Evolutionary conservation across 805 yeast genomes (phyloP), one percentile per base, ranked within the genome.

Genomic region (Wickerhamomyces ciferrii): DNA sequence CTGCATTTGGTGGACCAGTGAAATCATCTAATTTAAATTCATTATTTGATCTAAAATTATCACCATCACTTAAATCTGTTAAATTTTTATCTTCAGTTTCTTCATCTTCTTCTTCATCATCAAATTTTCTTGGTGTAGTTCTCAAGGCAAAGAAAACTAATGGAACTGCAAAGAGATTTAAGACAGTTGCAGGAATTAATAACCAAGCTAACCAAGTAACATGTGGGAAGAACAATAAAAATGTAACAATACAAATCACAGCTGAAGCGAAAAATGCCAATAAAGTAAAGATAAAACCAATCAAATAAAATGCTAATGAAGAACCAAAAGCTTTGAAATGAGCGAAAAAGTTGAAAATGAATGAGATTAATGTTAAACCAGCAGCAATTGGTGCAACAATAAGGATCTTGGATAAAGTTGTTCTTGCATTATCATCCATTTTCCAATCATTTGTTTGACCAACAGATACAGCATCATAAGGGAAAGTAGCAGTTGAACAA

Each of bases 121-220:
- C 17, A 5, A 21, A 34, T 4, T 54, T 43, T 14, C 25, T 17
- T 39, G 59, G 56, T 4, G 45, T 43, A 1, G 59, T 55, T 43
- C 52, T 51, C 50, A 53, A 39, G 20, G 76, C 71, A 24, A 78
- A 52, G 43, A 76, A 70, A 27, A 76, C 66, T 38, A 79, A 61
- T 6, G 85, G 76, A 2, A 83, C 49, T 2, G 81, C 64, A 2
- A 80, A 45, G 48, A 86, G 65, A 46, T 74, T 72, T 45, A 81
- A 63, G 0, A 72, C 83, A 13, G 87, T 84, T 4, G 87, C 75
- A 1, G 84, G 89, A 25, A 85, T 73, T 56, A 83, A 69, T 31
- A 83, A 60, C 91, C 92, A 86, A 9, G 83, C 72, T n/a, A 81
- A 72, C 91, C 91, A 86, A 7, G 72, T 65, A 17, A 83, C 71